Base-by-base conservation (phyloP, 2,329 filamentous ascomycete genomes). In the Hymenoscyphus repandus region DNA sequence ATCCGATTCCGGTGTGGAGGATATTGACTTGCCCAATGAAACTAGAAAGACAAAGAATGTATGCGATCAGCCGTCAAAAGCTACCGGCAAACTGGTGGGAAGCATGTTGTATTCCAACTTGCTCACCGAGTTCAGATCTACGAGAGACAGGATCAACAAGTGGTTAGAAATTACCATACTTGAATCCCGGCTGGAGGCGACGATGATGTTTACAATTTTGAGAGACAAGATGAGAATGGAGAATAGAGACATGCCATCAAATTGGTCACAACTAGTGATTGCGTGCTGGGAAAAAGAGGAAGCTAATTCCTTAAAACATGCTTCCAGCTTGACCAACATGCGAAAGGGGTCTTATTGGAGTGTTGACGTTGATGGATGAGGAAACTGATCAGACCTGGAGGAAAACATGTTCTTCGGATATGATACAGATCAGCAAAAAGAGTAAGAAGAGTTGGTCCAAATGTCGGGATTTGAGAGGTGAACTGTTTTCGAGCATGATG, bases 201-300 rank as follows among this genome's bases (percentile, higher is more conserved):
- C 47, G 13, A 48, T 47, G 17, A 15, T 60, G 2, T 57, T 52
- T 37, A 51, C 41, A 17, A 53, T 55, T 33, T 40, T 62, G 6
- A 49, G 33, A 17, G 49, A 49, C 30, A 42, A 57, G 20, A 45
- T 62, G 6, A 38, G 40, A 17, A 22, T 17, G 5, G 58, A 62
- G 31, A 15, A 52, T 15, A n/a, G 37, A 11, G 20, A 20, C 11
- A 15, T 50, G 5, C 60, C 56, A 27, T 61, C 58, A 2, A 57
- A 60, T 30, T 63, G 60, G 61, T 53, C 58, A 5, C 44, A 63
- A 41, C 45, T 62, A 20, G 53, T 56, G 2, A 54, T 62, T 49
- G 54, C 57, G 1, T 60, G 50, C 17, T 59, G 55, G 48, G 52
- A 57, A 11, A 27, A 27, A 7, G 22, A 27, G 22, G 22, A 27